Evolutionary conservation across 495 filamentous ascomycete genomes (phyloP).

Genomic region (Penicillium simplicissimum): DNA sequence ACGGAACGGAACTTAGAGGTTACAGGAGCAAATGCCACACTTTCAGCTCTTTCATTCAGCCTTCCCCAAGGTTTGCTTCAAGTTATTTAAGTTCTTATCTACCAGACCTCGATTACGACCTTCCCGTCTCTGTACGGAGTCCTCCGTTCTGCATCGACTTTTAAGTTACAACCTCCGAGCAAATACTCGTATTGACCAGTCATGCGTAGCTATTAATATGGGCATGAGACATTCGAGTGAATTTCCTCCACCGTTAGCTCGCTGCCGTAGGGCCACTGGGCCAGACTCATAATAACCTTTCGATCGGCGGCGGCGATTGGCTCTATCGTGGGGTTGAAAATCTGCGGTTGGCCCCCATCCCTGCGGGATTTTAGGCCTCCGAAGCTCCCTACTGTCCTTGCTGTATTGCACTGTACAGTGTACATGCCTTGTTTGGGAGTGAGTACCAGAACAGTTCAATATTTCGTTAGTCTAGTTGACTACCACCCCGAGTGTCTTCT

Average conservation of each 20-base stretch:
- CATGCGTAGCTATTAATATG: not conserved
- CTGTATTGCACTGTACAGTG: not conserved
- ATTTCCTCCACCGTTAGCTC: not conserved
- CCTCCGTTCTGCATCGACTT: no score
- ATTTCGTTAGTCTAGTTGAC: not conserved
- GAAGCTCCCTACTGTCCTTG: not conserved
- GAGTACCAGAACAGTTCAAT: not conserved
- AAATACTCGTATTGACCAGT: not conserved
- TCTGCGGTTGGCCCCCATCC: slow-evolving; percentile 11
- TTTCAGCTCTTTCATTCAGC: not conserved
- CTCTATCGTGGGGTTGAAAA: slow-evolving; percentile 1
- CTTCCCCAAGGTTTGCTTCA: no score
- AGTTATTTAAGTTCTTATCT: no score
- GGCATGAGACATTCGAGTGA: not conserved
- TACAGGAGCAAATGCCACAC: not conserved
- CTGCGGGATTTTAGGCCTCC: slow-evolving; percentile 15
- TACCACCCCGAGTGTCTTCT: no score
- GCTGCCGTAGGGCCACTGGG: slow-evolving; percentile 8
- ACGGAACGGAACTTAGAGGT: not conserved
- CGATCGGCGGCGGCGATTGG: slow-evolving; percentile 9
- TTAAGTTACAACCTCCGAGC: not conserved
- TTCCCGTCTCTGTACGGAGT: not conserved
- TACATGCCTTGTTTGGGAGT: not conserved
- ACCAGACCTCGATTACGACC: not conserved
- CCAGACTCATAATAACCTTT: slow-evolving; percentile 18